These are phyloP conservation scores for Monascus ruber DNA, from an alignment of 2,329 filamentous ascomycete species.

Conservation along the genomic window DNA sequence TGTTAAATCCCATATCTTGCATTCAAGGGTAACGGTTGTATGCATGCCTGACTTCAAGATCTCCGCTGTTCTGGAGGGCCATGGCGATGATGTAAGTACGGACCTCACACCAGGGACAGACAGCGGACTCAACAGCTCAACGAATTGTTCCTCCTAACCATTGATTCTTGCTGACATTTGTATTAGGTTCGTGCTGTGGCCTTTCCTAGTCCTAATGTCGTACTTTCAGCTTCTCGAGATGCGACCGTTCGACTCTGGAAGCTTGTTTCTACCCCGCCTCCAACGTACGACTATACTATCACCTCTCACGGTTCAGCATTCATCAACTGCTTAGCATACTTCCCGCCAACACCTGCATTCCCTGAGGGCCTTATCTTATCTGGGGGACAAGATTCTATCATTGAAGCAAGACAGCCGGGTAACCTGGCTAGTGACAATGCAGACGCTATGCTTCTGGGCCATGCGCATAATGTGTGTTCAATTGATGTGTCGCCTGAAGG, in stretches of 20 bases:
- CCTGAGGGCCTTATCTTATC: conserved; percentile 75
- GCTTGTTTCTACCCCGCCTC: conserved; percentile 52
- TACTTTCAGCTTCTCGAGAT: conserved; percentile 84
- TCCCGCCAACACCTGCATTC: conserved; percentile 55
- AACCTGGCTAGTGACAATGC: conserved; percentile 62
- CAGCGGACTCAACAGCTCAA: conserved; percentile 5
- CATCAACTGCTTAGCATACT: conserved; percentile 72
- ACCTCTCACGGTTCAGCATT: conserved; percentile 71
- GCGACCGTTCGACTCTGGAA: conserved; percentile 82
- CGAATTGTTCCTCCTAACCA: conserved; percentile 6
- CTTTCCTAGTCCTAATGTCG: conserved; percentile 59
- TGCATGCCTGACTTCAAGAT: conserved; percentile 80
- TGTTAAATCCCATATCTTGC: too few relatives aligned
- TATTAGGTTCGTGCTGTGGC: conserved; percentile 71
- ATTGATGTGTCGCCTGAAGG: conserved; percentile 66
- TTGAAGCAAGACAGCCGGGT: conserved; percentile 70
- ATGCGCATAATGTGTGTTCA: conserved; percentile 77
- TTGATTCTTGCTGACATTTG: conserved; percentile 43
- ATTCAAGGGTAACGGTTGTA: conserved; percentile 8
- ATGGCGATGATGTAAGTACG: conserved; percentile 77
- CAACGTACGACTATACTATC: conserved; percentile 65
- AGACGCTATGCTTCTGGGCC: conserved; percentile 75
- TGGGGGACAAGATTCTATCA: conserved; percentile 82
- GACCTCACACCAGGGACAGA: conserved; percentile 5
- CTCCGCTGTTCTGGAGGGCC: conserved; percentile 76